Base-by-base conservation (phyloP, 1,284 basidiomycete genomes). In the Stereum hirsutum region DNA sequence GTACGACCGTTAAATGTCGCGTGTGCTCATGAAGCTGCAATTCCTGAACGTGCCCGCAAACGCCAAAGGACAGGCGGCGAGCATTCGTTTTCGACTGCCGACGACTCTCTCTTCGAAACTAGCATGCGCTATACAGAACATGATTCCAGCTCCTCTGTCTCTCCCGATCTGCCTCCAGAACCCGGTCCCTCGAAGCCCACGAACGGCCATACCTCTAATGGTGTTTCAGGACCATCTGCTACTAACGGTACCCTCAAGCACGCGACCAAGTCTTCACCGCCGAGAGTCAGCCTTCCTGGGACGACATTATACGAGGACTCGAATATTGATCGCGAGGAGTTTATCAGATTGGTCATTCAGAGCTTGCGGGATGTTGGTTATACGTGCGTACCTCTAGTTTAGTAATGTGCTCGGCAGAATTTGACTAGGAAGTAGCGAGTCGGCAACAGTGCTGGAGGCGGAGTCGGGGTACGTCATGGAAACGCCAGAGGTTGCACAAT, bases 401-500 rank as follows among this genome's bases (percentile, higher is more conserved):
- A 43, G 38, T 39, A 19, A 10, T 20, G 40, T 43, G 35, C 17
- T 43, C 26, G 21, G 28, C 11, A 31, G 25, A 37, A 44, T 47
- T 47, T 45, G 49, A 53, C 33, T 41, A 45, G 46, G 45, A 44
- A 36, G 21, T 56, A 97, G 94, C 47, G 85, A 90, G 63, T 85
- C 92, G 11, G 94, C 94, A 8, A 74, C 81, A 11, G 84, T 87
- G 0, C 72, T 99, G 31, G 88, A 96, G 60, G 81, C 80, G 7
- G 95, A 99, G 64, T 97, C 95, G 1, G 95, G 95, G 4, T 92
- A 90, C 62, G 70, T 75, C 19, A 77, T 96, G 62, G 93, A 98
- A 57, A 74, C 81, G 11, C 67, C 75, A 4, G 74, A 85, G 39
- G 91, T 95, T 10, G 72, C 81, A 2, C 78, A 85, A 43, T 95